Evolutionary conservation across 1,284 basidiomycete genomes (phyloP).

Genomic region (Albatrellus sp.): DNA sequence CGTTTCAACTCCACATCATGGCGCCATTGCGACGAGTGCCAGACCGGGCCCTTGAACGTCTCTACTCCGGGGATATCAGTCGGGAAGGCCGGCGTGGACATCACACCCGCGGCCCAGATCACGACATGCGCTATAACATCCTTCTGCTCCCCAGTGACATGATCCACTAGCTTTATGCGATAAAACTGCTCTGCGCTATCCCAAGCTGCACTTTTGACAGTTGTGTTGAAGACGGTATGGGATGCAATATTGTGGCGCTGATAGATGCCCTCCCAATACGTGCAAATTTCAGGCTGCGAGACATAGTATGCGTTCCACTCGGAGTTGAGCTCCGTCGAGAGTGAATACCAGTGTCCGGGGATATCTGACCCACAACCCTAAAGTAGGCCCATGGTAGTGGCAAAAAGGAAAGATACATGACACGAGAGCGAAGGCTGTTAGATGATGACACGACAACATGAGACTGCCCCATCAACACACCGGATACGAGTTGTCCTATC

Average conservation of each 20-base stretch:
- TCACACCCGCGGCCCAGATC: conserved; percentile 30
- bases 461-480: conserved; percentile 8
- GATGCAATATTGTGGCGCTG: conserved; percentile 29
- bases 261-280: conserved; percentile 37
- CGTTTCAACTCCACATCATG: conserved; percentile 20
- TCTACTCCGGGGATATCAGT: conserved; percentile 26
- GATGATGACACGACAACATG: not conserved
- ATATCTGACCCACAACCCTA: conserved; percentile 44
- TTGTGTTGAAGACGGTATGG: conserved; percentile 19
- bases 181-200: conserved; percentile 21
- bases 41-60: conserved; percentile 27
- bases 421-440: not conserved
- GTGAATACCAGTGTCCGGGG: conserved; percentile 41
- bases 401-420: not conserved
- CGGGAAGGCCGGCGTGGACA: conserved; percentile 25
- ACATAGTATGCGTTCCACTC: conserved; percentile 33
- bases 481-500: conserved; percentile 29
- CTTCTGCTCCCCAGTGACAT: conserved; percentile 14
- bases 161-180: conserved; percentile 20
- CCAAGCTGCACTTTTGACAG: conserved; percentile 29
- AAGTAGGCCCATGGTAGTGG: not conserved
- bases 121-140: conserved; percentile 20
- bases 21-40: conserved; percentile 27
- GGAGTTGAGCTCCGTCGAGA: conserved; percentile 42
- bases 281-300: conserved; percentile 34